Evolutionary conservation across 176 grass and related monocot species (phyloP), one percentile per base, ranked within the genome.

Genomic region (Carex scoparia): DNA sequence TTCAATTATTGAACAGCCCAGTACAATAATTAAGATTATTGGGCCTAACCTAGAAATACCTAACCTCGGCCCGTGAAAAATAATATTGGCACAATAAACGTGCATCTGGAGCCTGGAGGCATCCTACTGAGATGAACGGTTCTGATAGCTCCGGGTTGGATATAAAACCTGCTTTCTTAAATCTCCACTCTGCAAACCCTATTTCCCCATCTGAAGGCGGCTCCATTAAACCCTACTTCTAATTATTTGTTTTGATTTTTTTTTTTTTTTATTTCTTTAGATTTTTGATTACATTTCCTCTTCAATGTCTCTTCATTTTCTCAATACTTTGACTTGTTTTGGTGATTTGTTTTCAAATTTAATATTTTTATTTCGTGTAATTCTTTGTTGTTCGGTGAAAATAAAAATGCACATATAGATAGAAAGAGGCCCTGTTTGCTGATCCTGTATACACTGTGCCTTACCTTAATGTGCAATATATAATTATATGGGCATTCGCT

Each of bases 381-480:
- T 81, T 81, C 0, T 12, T 76, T 53, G 18, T 54, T 76, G 71
- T 7, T 76, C 53, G n/a, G 37, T 11, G 14, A 63, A 81, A 62
- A 48, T 0, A 67, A 83, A 16, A 33, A 66, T 46, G 81, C 61
- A 83, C 79, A 83, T 48, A 32, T 65, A 51, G 9, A 49, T 65
- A 51, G 9, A 49, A 83, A 83, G 81, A 83, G 81, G 81, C 38
- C 62, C 81, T 83, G 81, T 83, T 83, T 83, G 81, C 48, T 83
- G 62, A 83, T 83, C 48, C 81, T 83, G 61, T 83, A 83, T 54
- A 66, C 13, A 68, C 62, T 16, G 81, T 83, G 81, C 81, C 40
- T 83, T 68, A 83, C 40, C 62, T 83, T 83, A 62, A 40, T 83
- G 81, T 83, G 81, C 81, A 32, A 83, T 65, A 83, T 55, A 12